A percentile compares a stretch with the other conserved stretches of the same genome.
Evolutionary conservation across 2,329 filamentous ascomycete genomes (phyloP).

Genomic region (Colletotrichum cordylinicola): DNA sequence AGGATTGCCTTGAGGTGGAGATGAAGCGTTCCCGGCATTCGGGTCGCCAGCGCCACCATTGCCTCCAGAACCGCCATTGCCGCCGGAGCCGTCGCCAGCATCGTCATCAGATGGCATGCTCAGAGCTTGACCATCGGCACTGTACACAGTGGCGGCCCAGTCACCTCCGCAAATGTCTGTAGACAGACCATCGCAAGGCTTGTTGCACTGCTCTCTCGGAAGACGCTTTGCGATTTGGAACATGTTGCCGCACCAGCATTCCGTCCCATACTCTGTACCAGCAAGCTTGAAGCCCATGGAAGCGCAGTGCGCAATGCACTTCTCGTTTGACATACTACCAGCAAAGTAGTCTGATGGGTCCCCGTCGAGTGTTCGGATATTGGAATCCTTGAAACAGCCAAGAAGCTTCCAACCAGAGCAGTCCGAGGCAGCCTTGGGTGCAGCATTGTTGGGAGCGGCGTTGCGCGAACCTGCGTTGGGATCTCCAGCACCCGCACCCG

Average conservation of each 20-base stretch:
- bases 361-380: constrained; percentile 21
- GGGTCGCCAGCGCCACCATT: not conserved
- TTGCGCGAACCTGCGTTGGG: not conserved
- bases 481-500: not conserved
- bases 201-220: constrained; percentile 12
- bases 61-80: not conserved
- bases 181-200: constrained; percentile 9
- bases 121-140: constrained; percentile 7
- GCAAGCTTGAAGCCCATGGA: constrained; percentile 46
- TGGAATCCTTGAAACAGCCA: constrained; percentile 35
- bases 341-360: constrained; percentile 29
- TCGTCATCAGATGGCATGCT: constrained; percentile 7
- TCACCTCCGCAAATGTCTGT: constrained; percentile 20
- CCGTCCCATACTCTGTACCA: constrained; percentile 53
- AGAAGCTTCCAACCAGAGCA: constrained; percentile 31
- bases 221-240: constrained; percentile 19
- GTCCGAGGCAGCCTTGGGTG: not conserved
- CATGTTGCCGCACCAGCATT: constrained; percentile 56
- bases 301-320: constrained; percentile 54
- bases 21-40: not conserved
- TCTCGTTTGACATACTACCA: constrained; percentile 51
- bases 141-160: constrained; percentile 24
- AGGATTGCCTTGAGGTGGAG: not conserved
- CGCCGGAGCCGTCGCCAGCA: not conserved
- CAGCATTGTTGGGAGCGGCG: not conserved